Evolutionary conservation across 2,329 filamentous ascomycete genomes (phyloP).

Genomic region (Ophiocordyceps camponoti-floridani): DNA sequence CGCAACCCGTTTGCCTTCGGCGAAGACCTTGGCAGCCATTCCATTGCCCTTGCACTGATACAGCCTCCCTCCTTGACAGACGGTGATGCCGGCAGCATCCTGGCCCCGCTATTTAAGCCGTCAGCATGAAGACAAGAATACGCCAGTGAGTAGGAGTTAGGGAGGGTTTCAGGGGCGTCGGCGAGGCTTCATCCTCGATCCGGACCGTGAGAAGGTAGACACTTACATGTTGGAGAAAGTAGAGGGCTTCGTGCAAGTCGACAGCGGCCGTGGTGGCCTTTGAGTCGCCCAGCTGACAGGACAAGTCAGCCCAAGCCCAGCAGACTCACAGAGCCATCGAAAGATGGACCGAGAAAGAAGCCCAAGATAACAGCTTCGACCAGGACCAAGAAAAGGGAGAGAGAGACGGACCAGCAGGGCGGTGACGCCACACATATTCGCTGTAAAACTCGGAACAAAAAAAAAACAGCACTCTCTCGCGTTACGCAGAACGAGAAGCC

Average conservation of each 20-base stretch:
- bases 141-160: neutral
- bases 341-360: neutral
- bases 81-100: slow-evolving; percentile 74
- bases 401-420: neutral
- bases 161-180: neutral
- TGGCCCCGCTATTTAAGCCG: slow-evolving; percentile 37
- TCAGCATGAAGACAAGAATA: neutral
- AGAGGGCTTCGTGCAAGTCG: slow-evolving; percentile 55
- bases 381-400: neutral
- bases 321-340: neutral
- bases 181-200: neutral
- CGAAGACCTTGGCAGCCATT: slow-evolving; percentile 54
- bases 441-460: neutral
- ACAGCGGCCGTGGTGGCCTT: slow-evolving; percentile 27
- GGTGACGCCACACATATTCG: neutral
- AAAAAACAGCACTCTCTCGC: neutral
- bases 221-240: slow-evolving; percentile 37
- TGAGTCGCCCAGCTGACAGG: neutral
- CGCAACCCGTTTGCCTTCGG: slow-evolving; percentile 54
- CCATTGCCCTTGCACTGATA: slow-evolving; percentile 85
- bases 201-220: neutral
- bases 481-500: neutral
- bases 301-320: neutral
- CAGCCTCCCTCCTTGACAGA: slow-evolving; percentile 57
- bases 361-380: neutral